Evolutionary conservation across 1,284 basidiomycete species (phyloP).

Genomic region (Rhodotorula sp.): DNA sequence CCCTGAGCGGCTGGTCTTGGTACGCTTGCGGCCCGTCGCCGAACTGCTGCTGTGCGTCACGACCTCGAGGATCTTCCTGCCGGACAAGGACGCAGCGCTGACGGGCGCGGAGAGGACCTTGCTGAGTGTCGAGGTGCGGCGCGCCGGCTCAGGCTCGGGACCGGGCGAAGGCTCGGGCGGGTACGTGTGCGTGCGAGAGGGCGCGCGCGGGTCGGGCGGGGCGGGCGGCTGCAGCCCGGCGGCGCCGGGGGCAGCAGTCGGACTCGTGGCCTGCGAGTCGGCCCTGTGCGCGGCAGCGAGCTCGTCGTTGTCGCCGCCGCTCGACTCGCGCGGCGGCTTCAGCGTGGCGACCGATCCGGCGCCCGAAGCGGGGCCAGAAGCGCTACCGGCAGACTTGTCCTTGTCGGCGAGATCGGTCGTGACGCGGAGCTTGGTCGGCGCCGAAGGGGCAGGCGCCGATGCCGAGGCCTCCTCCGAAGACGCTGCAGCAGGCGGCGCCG

Average conservation of each 20-base stretch:
- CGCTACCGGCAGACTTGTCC: conserved; percentile 7
- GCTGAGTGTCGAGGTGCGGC: conserved; percentile 18
- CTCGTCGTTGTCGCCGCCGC: too few relatives aligned
- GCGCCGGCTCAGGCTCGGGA: not conserved
- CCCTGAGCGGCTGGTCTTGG: not conserved
- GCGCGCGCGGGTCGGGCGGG: not conserved
- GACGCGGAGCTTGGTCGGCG: not conserved
- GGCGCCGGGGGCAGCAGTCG: not conserved
- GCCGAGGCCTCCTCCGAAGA: not conserved
- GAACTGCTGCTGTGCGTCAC: conserved; percentile 20
- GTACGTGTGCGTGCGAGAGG: conserved; percentile 26
- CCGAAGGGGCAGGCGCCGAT: not conserved
- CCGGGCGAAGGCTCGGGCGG: conserved; percentile 28
- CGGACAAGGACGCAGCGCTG: conserved; percentile 4
- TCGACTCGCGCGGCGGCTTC: too few relatives aligned
- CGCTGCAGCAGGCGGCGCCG: not conserved
- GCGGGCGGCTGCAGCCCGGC: not conserved
- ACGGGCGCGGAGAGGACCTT: conserved; percentile 17
- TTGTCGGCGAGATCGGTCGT: not conserved
- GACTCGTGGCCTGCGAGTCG: not conserved
- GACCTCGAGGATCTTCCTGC: conserved; percentile 35
- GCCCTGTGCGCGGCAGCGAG: not conserved
- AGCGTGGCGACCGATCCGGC: too few relatives aligned
- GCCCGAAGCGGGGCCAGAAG: conserved; percentile 2
- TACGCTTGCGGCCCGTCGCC: not conserved